Evolutionary conservation across 495 filamentous ascomycete species (phyloP).

Genomic region (Copromyces sp.): DNA sequence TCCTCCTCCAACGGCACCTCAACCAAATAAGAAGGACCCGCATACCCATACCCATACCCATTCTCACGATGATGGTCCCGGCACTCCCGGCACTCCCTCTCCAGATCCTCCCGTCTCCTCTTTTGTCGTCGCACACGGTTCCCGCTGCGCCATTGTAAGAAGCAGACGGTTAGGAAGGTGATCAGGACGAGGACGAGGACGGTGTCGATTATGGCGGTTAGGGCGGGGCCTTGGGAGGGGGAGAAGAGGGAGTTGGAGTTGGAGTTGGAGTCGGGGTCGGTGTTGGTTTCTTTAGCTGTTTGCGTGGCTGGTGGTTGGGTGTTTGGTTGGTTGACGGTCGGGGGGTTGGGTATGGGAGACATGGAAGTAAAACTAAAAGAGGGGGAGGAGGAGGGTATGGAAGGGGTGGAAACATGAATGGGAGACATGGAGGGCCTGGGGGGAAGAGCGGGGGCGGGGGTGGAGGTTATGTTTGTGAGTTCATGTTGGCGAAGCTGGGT

Average conservation of each 20-base stretch:
- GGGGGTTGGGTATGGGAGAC: background rate
- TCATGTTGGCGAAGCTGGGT: no score
- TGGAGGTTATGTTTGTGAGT: background rate
- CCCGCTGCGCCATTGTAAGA: slow-evolving; percentile 1
- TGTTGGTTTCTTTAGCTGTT: no score
- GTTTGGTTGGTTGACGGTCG: background rate
- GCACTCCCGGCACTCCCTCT: background rate
- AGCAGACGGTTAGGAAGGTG: background rate
- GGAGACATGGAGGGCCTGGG: no score
- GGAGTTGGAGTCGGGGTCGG: no score
- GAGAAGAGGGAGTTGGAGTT: background rate
- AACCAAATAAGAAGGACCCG: background rate
- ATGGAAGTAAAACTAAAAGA: no score
- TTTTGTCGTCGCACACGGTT: background rate
- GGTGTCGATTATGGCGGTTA: slow-evolving; percentile 1
- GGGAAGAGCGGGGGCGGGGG: no score
- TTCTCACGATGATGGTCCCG: no score
- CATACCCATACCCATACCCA: no score
- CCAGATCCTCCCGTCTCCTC: background rate
- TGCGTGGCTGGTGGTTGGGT: no score
- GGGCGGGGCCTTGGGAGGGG: background rate
- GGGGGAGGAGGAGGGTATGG: no score
- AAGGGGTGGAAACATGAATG: background rate
- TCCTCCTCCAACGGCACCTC: background rate
- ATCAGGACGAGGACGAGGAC: background rate